Evolutionary conservation across 2,329 filamentous ascomycete genomes (phyloP).

Genomic region (Chlorencoelia australis): DNA sequence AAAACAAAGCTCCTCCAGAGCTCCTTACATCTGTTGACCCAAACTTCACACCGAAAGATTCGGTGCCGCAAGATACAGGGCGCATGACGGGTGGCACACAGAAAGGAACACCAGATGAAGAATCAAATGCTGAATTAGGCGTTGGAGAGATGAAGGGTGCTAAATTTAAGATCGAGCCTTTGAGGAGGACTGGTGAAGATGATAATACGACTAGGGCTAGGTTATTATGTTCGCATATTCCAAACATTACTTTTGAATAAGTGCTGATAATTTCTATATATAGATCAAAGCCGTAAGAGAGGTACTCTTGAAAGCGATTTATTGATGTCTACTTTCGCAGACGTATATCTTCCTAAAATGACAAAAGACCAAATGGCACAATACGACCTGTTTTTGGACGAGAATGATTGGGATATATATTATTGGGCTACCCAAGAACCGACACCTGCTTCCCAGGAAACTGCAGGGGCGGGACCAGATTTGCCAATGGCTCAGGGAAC

Average conservation of each 20-base stretch:
- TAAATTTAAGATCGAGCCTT: conserved; percentile 80
- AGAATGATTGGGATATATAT: conserved; percentile 99
- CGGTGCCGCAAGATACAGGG: conserved; percentile 51
- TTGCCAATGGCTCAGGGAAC: conserved; percentile 22
- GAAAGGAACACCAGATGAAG: conserved; percentile 34
- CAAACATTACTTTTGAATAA: neutral
- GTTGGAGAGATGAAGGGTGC: conserved; percentile 84
- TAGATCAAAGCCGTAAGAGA: conserved; percentile 94
- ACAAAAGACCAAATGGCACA: conserved; percentile 60
- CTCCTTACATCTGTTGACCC: conserved; percentile 45
- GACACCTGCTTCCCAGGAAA: conserved; percentile 45
- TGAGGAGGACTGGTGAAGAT: conserved; percentile 77
- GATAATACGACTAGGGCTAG: conserved; percentile 77
- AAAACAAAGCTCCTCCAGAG: conserved; percentile 47
- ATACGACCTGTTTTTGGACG: conserved; percentile 90
- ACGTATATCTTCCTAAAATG: conserved; percentile 68
- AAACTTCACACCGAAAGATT: conserved; percentile 47
- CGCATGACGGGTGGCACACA: conserved; percentile 56
- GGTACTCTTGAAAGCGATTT: conserved; percentile 94
- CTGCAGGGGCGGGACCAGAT: conserved; percentile 31
- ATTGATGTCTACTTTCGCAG: conserved; percentile 89
- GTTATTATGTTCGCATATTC: conserved; percentile 47
- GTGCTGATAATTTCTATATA: conserved; percentile 4
- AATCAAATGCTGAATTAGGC: conserved; percentile 52
- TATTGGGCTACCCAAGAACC: conserved; percentile 95